Evolutionary conservation across 108 stramenopile genomes (phyloP).

Genomic region (Nitzschia inconspicua): DNA sequence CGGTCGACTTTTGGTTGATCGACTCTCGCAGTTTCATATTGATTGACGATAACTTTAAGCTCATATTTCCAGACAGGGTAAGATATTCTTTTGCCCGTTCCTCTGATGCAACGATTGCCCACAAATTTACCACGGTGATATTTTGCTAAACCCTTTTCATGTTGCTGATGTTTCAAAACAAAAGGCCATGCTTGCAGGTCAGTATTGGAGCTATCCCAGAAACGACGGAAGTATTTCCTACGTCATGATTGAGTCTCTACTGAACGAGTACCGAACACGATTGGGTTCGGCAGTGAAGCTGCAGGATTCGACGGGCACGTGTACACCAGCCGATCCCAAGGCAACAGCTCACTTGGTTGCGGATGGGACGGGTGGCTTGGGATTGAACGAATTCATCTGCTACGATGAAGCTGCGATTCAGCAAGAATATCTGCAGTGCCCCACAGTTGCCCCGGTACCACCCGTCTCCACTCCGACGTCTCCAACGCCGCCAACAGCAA

Average conservation of each 20-base stretch:
- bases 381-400: background rate
- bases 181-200: constrained; percentile 2
- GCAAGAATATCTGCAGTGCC: constrained; percentile 7
- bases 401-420: background rate
- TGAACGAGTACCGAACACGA: background rate
- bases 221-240: constrained; percentile 2
- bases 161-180: background rate
- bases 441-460: no score
- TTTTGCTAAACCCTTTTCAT: background rate
- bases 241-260: background rate
- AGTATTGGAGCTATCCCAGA: background rate
- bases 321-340: background rate
- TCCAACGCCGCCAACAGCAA: no score
- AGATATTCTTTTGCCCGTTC: background rate
- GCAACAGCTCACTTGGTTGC: background rate
- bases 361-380: background rate
- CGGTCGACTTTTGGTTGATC: constrained; percentile 13
- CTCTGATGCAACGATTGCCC: no score
- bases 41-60: background rate
- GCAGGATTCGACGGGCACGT: background rate
- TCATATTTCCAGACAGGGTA: constrained; percentile 1
- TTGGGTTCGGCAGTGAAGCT: background rate
- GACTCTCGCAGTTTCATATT: constrained; percentile 1
- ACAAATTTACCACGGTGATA: no score
- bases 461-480: no score